Evolutionary conservation across 2,329 filamentous ascomycete genomes (phyloP).

Genomic region (Microsporum audouinii): DNA sequence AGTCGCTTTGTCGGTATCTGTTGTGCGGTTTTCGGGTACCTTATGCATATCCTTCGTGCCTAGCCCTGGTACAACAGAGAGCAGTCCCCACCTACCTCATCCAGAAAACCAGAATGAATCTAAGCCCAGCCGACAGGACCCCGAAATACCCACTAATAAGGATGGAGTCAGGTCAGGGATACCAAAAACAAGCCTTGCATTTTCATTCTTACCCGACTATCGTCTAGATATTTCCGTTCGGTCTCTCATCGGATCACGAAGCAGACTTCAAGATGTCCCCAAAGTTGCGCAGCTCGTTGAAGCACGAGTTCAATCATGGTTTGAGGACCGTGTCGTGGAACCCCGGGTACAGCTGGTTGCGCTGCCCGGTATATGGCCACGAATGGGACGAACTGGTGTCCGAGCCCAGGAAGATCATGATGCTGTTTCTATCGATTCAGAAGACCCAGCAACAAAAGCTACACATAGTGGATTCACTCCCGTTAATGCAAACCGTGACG

Average conservation of each 20-base stretch:
- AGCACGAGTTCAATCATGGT: slow-evolving; percentile 53
- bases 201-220: slow-evolving; percentile 66
- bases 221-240: slow-evolving; percentile 54
- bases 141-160: slow-evolving; percentile 1
- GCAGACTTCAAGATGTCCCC: slow-evolving; percentile 52
- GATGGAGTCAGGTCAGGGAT: slow-evolving; percentile 37
- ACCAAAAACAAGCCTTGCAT: slow-evolving; percentile 74
- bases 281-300: slow-evolving; percentile 57
- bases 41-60: slow-evolving; percentile 89
- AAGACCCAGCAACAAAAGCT: background rate
- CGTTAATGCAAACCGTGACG: background rate
- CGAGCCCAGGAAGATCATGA: slow-evolving; percentile 32
- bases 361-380: slow-evolving; percentile 50
- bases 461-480: slow-evolving; percentile 6
- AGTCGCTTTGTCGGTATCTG: slow-evolving; percentile 79
- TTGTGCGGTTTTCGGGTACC: slow-evolving; percentile 90
- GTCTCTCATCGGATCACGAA: slow-evolving; percentile 52
- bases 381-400: slow-evolving; percentile 41
- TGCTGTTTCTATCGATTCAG: slow-evolving; percentile 10
- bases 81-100: slow-evolving; percentile 21
- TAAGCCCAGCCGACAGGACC: background rate
- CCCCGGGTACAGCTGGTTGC: slow-evolving; percentile 55
- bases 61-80: slow-evolving; percentile 30
- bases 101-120: background rate
- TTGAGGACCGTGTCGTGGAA: slow-evolving; percentile 55